Evolutionary conservation across 805 yeast species (phyloP), one percentile per base, ranked within the genome.

Genomic region (Lipomyces lipofer): DNA sequence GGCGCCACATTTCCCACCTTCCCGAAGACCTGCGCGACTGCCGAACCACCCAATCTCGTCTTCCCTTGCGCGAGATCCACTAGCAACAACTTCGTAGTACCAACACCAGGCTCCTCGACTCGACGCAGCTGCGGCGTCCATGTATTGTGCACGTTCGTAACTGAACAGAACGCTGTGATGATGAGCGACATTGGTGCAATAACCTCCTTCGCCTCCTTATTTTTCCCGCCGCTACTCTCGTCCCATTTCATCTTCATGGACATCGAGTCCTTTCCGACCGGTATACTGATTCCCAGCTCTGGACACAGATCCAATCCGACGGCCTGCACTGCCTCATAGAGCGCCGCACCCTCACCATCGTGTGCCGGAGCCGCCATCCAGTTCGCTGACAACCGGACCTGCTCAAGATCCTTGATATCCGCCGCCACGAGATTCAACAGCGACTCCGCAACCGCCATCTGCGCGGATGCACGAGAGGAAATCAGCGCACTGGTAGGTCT

Each of bases 351-450:
- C 73, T 94, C 99, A 66, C 98, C 98, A 21, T 82, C 82, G 66
- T 91, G 95, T 32, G 92, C 78, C 25, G 99, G 96, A 47, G 98
- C 91, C 9, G 97, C 84, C 99, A 94, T 94, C 99, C 99, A 94
- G 76, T 94, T 94, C 43, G 99, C 99, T 49, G 96, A 88, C 55
- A 94, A 74, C 67, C 91, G 88, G 51, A 94, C 83, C 62, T 83
- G 79, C 59, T 83, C 84, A 57, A 92, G 75, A 6, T 83, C 75
- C 55, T 85, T 81, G 55, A 94, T 78, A 70, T 94, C 95, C 35
- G 98, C 95, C 33, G 99, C 97, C 64, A 83, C 80, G 43, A 92
- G 68, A 69, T 94, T 94, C 71, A 90, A 71, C 67, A 94, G 78
- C 3, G 97, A 84, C 77, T 94, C 99, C 28, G 98, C 98, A 58